Percentiles rank a stretch among this genome's conserved stretches.
phyloP scores from a whole-genome alignment of 495 filamentous ascomycete genomes.

The Letharia lupina region DNA sequence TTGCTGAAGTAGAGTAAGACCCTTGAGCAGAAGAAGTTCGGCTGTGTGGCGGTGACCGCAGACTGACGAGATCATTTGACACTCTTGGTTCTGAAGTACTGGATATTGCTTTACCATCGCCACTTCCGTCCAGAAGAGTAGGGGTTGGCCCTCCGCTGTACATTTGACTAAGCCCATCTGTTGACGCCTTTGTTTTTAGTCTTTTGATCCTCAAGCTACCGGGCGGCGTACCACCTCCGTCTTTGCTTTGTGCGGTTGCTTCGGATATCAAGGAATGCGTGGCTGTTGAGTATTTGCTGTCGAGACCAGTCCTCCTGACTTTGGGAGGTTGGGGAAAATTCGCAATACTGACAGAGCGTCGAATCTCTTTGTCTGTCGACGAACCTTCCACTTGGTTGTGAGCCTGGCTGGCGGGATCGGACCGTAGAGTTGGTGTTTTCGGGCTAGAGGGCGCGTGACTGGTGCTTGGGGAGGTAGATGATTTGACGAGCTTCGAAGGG shows the following conservation, averaged over 20 bases:
- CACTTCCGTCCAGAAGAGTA: conserved; percentile 70
- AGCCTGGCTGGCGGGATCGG: conserved; percentile 32
- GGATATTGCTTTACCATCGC: conserved; percentile 62
- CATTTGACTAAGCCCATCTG: conserved; percentile 33
- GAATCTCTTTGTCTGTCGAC: conserved; percentile 54
- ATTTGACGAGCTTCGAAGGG: conserved; percentile 51
- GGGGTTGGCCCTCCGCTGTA: conserved; percentile 51
- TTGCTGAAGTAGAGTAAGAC: conserved; percentile 84
- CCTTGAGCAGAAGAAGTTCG: conserved; percentile 82
- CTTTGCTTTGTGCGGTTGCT: conserved; percentile 46
- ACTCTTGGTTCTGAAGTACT: conserved; percentile 48
- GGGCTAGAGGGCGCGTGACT: conserved; percentile 40
- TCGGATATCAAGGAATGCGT: conserved; percentile 6
- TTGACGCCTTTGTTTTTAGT: conserved; percentile 23
- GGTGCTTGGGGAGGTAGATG: conserved; percentile 43
- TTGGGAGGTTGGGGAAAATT: conserved; percentile 87
- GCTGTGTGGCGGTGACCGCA: conserved; percentile 75
- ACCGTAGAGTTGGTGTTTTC: conserved; percentile 33
- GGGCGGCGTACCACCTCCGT: conserved; percentile 48
- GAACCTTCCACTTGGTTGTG: conserved; percentile 39
- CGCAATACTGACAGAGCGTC: conserved; percentile 83
- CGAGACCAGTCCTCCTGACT: conserved; percentile 33
- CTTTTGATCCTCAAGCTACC: conserved; percentile 34
- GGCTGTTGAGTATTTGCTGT: conserved; percentile 19
- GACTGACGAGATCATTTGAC: conserved; percentile 61